Evolutionary conservation across 208 protist species (phyloP).

Genomic region (Plasmodiophora brassicae): DNA sequence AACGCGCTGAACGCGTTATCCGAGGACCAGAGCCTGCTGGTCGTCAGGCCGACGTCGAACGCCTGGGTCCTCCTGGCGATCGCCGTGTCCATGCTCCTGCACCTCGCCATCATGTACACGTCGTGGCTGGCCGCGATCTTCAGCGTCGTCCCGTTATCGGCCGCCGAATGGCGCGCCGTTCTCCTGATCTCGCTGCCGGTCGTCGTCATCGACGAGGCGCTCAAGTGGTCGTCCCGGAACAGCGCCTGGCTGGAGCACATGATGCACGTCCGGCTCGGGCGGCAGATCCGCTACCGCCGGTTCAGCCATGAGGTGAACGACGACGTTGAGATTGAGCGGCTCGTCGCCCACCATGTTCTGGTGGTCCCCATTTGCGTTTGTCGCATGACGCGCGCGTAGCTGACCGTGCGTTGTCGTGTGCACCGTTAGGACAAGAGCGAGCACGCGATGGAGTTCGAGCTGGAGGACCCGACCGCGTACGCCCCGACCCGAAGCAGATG

Average conservation of each 20-base stretch:
- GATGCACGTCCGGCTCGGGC: too few species aligned
- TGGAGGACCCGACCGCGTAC: too few species aligned
- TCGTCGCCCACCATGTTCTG: too few species aligned
- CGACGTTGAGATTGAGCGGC: too few species aligned
- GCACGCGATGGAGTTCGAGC: too few species aligned
- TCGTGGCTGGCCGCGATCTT: constrained; percentile 75
- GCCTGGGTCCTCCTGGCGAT: constrained; percentile 67
- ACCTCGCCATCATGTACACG: constrained; percentile 78
- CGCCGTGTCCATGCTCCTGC: constrained; percentile 69
- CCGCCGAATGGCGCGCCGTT: constrained; percentile 75
- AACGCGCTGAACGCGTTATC: constrained; percentile 85
- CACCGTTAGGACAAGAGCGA: too few species aligned
- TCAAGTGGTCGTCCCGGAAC: constrained; percentile 64
- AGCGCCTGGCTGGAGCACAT: neutral
- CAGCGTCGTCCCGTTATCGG: constrained; percentile 68
- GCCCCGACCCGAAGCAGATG: too few species aligned
- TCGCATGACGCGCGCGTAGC: too few species aligned
- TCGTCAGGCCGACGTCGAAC: constrained; percentile 48
- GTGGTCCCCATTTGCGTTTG: too few species aligned
- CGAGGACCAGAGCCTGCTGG: constrained; percentile 67
- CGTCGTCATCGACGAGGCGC: constrained; percentile 81
- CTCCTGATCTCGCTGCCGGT: constrained; percentile 77
- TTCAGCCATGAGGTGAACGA: too few species aligned
- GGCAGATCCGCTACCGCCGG: too few species aligned
- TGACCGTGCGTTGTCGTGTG: too few species aligned